phyloP scores from a whole-genome alignment of 2,329 filamentous ascomycete genomes.

The Periglandula ipomoeae region DNA sequence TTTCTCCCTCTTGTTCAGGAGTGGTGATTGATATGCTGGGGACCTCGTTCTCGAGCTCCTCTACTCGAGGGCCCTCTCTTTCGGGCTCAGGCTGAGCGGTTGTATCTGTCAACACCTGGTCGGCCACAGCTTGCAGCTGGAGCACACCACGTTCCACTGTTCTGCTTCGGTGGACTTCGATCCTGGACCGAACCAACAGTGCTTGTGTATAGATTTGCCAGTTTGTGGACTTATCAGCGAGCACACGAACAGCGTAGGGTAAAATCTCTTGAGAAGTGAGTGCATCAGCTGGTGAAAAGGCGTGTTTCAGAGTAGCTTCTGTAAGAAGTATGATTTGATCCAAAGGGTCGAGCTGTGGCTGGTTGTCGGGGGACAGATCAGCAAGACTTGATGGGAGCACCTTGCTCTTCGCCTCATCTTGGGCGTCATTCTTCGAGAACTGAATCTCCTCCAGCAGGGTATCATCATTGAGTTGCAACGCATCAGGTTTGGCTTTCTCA shows the following conservation, averaged over 20 bases:
- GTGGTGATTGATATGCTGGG: constrained; percentile 37
- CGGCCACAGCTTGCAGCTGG: constrained; percentile 89
- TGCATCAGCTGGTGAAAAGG: constrained; percentile 70
- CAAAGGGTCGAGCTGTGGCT: constrained; percentile 71
- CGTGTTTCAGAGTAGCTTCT: constrained; percentile 81
- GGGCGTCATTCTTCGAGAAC: constrained; percentile 52
- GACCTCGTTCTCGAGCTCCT: constrained; percentile 23
- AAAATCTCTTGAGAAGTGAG: constrained; percentile 89
- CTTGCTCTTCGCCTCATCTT: constrained; percentile 24
- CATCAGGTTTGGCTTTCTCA: constrained; percentile 44
- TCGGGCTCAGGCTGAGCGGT: constrained; percentile 23
- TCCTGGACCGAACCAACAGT: constrained; percentile 76
- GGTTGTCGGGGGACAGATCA: constrained; percentile 63
- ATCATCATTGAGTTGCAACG: constrained; percentile 79
- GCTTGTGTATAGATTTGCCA: constrained; percentile 98
- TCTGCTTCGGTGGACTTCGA: constrained; percentile 78
- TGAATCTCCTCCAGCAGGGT: constrained; percentile 82
- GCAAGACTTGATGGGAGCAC: constrained; percentile 52
- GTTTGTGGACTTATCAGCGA: constrained; percentile 83
- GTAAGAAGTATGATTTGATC: constrained; percentile 89
- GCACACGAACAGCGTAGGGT: constrained; percentile 80
- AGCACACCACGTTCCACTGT: constrained; percentile 85
- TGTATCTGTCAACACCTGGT: constrained; percentile 89
- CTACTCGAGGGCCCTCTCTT: constrained; percentile 16
- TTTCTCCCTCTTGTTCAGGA: constrained; percentile 20